phyloP scores from a whole-genome alignment of 768 basidiomycete species.

The Termitomyces bulborhizus region DNA sequence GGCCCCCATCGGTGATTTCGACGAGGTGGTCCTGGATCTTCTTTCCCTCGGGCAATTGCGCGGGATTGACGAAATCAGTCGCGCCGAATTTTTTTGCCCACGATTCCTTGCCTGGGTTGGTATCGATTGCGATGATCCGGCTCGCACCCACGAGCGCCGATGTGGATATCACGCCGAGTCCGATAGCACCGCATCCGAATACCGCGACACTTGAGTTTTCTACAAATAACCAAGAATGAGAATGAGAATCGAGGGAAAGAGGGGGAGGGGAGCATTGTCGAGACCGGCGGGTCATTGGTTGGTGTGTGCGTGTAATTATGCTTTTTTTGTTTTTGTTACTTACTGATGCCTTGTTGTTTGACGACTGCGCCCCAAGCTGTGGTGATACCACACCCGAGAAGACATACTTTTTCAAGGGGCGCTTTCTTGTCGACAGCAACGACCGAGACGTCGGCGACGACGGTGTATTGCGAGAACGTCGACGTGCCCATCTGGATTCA shows the following conservation, averaged over 20 bases:
- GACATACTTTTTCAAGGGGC: conserved; percentile 93
- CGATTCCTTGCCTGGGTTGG: conserved; percentile 75
- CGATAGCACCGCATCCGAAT: conserved; percentile 96
- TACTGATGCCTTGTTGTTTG: conserved; percentile 85
- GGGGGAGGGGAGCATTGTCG: no score
- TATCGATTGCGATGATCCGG: conserved; percentile 89
- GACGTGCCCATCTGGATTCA: conserved; percentile 90
- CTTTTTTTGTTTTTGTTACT: conserved; percentile 21
- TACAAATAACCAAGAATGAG: conserved; percentile 17
- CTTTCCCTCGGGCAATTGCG: conserved; percentile 63
- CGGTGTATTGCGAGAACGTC: conserved; percentile 99
- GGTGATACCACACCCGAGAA: conserved; percentile 94
- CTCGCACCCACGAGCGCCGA: conserved; percentile 72
- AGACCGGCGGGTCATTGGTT: no score
- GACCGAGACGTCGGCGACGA: conserved; percentile 95
- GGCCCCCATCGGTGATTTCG: conserved; percentile 92
- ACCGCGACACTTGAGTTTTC: conserved; percentile 88
- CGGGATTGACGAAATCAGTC: conserved; percentile 90
- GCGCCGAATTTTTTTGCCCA: conserved; percentile 95
- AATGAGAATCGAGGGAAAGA: background rate
- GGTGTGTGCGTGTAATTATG: background rate
- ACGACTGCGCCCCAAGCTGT: conserved; percentile 97
- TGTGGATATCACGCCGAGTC: conserved; percentile 87
- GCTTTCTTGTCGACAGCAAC: conserved; percentile 84
- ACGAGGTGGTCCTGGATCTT: conserved; percentile 86